Percentiles rank a stretch among this genome's conserved stretches.
These are phyloP conservation scores for Chenopodium suecicum DNA, from an alignment of 148 eudicot genomes.

Conservation along the genomic window DNA sequence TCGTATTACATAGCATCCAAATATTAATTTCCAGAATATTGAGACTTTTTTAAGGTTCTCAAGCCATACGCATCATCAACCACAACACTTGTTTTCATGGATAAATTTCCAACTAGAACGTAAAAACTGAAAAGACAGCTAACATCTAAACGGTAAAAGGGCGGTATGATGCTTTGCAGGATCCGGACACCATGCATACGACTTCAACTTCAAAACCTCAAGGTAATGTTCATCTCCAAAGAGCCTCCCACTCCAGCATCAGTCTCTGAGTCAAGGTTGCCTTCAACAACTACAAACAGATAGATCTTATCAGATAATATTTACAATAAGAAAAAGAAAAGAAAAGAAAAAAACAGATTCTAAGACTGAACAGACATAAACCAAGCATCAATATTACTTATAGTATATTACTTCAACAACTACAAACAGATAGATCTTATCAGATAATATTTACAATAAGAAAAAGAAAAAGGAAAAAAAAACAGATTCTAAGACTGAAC, in stretches of 20 bases:
- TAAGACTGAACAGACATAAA: not conserved
- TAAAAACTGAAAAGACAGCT: conserved; percentile 22
- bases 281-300: conserved; percentile 21
- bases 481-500: not conserved
- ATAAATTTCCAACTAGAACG: conserved; percentile 19
- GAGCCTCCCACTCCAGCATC: conserved; percentile 15
- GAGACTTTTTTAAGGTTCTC: conserved; percentile 19
- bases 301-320: not conserved
- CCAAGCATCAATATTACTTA: too few species aligned
- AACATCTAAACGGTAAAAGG: conserved; percentile 17
- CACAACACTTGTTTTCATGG: conserved; percentile 31
- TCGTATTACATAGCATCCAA: conserved; percentile 30
- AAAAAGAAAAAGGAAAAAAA: too few species aligned
- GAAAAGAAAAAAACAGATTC: not conserved
- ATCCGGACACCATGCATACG: conserved; percentile 5
- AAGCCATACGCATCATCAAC: conserved; percentile 24
- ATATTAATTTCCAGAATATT: conserved; percentile 32
- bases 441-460: not conserved
- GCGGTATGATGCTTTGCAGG: conserved; percentile 14
- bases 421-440: conserved; percentile 5
- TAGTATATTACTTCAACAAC: not conserved
- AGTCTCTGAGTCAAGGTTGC: conserved; percentile 23
- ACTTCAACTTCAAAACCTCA: conserved; percentile 21
- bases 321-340: not conserved
- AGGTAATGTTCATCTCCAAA: conserved; percentile 23